phyloP scores from a whole-genome alignment of 371 early-diverging fungal genomes.

The Basidiobolus meristosporus region DNA sequence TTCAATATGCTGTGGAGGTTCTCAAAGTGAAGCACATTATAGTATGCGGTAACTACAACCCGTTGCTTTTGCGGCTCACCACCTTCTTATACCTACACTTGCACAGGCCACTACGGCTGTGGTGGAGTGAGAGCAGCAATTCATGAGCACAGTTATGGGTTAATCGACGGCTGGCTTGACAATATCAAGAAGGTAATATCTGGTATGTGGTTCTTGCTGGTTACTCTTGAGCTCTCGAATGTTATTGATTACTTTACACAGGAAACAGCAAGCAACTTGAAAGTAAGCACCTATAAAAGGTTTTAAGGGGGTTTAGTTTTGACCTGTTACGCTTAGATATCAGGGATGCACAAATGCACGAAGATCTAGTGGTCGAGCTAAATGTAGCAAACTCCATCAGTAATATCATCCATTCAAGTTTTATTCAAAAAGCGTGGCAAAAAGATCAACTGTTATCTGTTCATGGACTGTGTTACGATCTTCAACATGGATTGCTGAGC shows the following conservation, averaged over 20 bases:
- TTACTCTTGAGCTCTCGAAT: constrained; percentile 2
- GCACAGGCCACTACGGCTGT: constrained; percentile 48
- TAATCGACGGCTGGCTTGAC: constrained; percentile 73
- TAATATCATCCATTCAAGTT: constrained; percentile 48
- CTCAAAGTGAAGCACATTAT: constrained; percentile 83
- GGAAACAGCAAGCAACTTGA: too few species aligned
- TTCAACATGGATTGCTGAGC: too few species aligned
- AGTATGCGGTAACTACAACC: constrained; percentile 41
- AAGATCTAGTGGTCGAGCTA: constrained; percentile 36
- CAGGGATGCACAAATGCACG: constrained; percentile 14
- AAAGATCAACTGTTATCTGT: constrained; percentile 52
- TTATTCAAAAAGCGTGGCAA: constrained; percentile 72
- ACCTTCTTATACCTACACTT: constrained; percentile 7
- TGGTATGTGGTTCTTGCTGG: constrained; percentile 25
- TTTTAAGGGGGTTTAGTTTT: neutral
- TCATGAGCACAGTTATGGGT: constrained; percentile 38
- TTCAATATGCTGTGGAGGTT: constrained; percentile 83
- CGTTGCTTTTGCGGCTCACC: neutral
- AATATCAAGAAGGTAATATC: constrained; percentile 56
- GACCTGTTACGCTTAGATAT: constrained; percentile 3
- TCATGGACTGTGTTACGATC: constrained; percentile 64
- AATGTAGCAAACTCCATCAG: constrained; percentile 57
- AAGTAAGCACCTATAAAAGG: too few species aligned
- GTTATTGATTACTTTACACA: too few species aligned
- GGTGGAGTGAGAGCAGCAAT: constrained; percentile 67